A percentile compares a stretch with the other conserved stretches of the same genome.
Conservation (phyloP, 371 early-diverging fungal species). For the Actinomucor elegans region DNA sequence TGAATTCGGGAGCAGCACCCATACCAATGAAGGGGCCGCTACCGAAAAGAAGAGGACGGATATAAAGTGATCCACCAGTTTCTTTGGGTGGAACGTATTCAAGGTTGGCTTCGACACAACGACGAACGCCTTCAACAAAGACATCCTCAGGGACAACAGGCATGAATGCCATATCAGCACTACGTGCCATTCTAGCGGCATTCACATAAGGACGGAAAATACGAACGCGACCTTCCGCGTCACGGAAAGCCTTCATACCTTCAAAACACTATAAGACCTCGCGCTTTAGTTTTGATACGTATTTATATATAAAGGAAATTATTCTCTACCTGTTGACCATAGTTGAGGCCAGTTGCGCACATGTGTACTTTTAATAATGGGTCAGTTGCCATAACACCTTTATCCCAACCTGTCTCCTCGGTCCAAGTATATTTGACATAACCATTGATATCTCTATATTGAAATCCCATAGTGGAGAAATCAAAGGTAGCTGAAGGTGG, state of each 20-base stretch:
- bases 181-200: conserved; percentile 64
- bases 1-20: conserved; percentile 66
- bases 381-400: conserved; percentile 57
- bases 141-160: conserved; percentile 60
- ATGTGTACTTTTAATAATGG: conserved; percentile 50
- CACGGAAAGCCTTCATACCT: conserved; percentile 82
- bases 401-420: conserved; percentile 62
- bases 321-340: conserved; percentile 68
- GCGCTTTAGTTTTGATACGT: too few species aligned
- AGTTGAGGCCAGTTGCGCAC: conserved; percentile 67
- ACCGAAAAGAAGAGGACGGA: conserved; percentile 74
- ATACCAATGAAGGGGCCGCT: conserved; percentile 72
- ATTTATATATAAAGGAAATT: too few species aligned
- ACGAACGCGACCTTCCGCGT: conserved; percentile 70
- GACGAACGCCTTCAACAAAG: conserved; percentile 66
- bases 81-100: conserved; percentile 76
- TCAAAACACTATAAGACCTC: conserved; percentile 77
- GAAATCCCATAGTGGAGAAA: conserved; percentile 73
- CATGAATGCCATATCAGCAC: conserved; percentile 64
- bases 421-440: conserved; percentile 66
- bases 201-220: conserved; percentile 77
- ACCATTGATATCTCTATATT: conserved; percentile 63
- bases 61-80: conserved; percentile 64
- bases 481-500: conserved; percentile 53
- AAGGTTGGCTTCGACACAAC: conserved; percentile 62